These are phyloP conservation scores for Ajuga chamaepitys DNA, from an alignment of 257 asterid species.

Conservation along the genomic window DNA sequence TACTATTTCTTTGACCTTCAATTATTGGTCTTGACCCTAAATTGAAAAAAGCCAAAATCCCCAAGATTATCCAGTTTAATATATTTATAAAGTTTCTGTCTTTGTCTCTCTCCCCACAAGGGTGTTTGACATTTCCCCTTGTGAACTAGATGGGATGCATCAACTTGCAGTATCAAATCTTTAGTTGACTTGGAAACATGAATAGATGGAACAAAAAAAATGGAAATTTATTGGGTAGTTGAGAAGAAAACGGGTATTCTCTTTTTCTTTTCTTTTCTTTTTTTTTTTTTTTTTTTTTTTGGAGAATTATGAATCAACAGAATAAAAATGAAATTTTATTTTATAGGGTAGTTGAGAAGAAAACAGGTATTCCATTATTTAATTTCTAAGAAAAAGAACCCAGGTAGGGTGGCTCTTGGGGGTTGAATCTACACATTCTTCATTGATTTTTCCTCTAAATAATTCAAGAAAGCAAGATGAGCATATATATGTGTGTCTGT, in stretches of 20 bases:
- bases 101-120: constrained; percentile 20
- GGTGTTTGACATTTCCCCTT: constrained; percentile 24
- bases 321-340: too few species aligned
- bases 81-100: constrained; percentile 7
- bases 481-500: not conserved
- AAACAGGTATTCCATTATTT: not conserved
- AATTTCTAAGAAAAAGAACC: not conserved
- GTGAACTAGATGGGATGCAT: constrained; percentile 13
- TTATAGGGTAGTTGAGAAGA: constrained; percentile 36
- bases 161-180: constrained; percentile 28
- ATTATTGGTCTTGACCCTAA: not conserved
- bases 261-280: not conserved
- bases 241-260: constrained; percentile 13
- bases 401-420: constrained; percentile 28
- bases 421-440: not conserved
- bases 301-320: not conserved
- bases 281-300: too few species aligned
- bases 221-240: constrained; percentile 28
- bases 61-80: not conserved
- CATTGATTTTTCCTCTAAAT: not conserved
- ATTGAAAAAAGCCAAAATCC: not conserved
- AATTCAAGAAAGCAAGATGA: not conserved
- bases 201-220: constrained; percentile 5
- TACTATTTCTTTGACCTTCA: constrained; percentile 13
- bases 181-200: constrained; percentile 41